Conservation (phyloP, 2,329 filamentous ascomycete species). For the Talaromyces rugulosus region DNA sequence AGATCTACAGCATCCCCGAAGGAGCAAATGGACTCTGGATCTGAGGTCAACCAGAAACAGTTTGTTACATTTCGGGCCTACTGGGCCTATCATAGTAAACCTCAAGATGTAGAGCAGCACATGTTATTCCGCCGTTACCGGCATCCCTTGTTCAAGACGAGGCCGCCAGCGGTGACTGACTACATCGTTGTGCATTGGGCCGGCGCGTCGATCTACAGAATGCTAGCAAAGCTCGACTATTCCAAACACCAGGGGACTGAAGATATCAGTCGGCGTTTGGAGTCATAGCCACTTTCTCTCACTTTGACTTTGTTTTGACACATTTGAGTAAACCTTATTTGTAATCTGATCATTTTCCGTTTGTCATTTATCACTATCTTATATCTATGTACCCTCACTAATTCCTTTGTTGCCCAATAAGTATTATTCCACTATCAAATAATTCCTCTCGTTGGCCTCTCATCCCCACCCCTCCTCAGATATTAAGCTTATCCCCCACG, state of each 20-base stretch:
- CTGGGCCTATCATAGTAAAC: too few species aligned
- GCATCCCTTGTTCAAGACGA: slow-evolving; percentile 28
- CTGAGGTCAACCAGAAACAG: too few species aligned
- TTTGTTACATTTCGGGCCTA: too few species aligned
- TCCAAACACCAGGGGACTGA: too few species aligned
- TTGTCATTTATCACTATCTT: not conserved
- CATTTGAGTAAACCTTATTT: not conserved
- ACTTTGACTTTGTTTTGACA: not conserved
- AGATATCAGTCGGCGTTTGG: too few species aligned
- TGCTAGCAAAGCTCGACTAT: slow-evolving; percentile 12
- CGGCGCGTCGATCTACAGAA: slow-evolving; percentile 36
- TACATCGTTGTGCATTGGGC: slow-evolving; percentile 44
- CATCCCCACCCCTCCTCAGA: not conserved
- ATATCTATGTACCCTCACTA: not conserved
- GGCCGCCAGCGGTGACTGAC: slow-evolving; percentile 29
- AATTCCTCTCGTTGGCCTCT: not conserved
- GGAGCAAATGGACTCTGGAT: too few species aligned
- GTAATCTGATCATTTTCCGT: not conserved
- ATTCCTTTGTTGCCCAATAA: too few species aligned
- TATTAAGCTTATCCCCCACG: not conserved
- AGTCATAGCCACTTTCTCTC: too few species aligned
- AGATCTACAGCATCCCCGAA: too few species aligned
- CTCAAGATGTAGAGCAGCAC: too few species aligned
- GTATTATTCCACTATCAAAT: too few species aligned
- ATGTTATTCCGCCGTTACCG: too few species aligned